Conservation (phyloP, 352 stramenopile genomes). For the Peronosclerospora sorghi region DNA sequence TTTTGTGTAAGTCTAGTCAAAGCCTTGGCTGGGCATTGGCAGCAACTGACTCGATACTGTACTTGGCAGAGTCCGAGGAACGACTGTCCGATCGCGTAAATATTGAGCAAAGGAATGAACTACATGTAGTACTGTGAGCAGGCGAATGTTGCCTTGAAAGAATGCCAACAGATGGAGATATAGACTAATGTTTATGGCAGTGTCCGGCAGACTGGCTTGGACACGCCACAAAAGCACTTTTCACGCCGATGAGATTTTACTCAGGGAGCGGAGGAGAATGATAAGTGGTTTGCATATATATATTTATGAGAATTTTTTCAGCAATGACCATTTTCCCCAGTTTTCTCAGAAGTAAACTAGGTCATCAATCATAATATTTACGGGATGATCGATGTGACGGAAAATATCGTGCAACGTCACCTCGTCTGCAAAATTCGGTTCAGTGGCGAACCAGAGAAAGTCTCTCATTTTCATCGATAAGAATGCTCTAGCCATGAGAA, state of each 20-base stretch:
- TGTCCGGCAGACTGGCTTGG: constrained; percentile 13
- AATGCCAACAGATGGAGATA: constrained; percentile 2
- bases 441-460: constrained; percentile 36
- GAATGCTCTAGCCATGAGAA: constrained; percentile 53
- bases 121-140: too few relatives aligned
- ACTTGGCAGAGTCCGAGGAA: constrained; percentile 5
- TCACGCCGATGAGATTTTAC: constrained; percentile 8
- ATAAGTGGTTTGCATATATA: constrained; percentile 3
- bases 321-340: too few relatives aligned
- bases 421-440: constrained; percentile 51
- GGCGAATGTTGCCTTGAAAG: constrained; percentile 5
- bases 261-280: constrained; percentile 1
- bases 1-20: constrained; percentile 9
- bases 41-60: constrained; percentile 9
- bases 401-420: constrained; percentile 46
- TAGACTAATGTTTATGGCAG: constrained; percentile 11
- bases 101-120: too few relatives aligned
- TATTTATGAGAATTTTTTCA: constrained; percentile 18
- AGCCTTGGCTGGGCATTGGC: constrained; percentile 1
- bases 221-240: constrained; percentile 7
- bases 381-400: constrained; percentile 51
- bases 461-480: constrained; percentile 33
- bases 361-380: constrained; percentile 72
- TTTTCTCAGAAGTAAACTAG: constrained; percentile 1
- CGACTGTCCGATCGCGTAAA: too few relatives aligned